phyloP scores from a whole-genome alignment of 345 rosid species.

The Salix udensis region DNA sequence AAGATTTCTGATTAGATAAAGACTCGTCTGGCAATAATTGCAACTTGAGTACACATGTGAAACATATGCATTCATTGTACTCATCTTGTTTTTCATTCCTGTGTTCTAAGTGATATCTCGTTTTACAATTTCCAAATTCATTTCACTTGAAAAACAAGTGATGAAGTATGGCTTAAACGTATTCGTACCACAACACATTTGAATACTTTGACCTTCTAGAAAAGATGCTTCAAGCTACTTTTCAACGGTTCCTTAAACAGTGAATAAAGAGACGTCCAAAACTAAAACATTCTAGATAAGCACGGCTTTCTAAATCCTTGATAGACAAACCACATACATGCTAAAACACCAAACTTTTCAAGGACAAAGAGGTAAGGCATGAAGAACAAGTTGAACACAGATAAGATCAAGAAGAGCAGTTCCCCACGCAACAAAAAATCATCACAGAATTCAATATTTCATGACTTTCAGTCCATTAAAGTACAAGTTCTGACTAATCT shows the following conservation, averaged over 20 bases:
- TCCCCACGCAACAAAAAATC: neutral
- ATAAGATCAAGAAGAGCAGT: neutral
- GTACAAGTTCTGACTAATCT: neutral
- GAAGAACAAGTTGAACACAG: neutral
- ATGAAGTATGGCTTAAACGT: neutral
- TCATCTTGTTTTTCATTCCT: neutral
- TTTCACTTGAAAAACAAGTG: neutral
- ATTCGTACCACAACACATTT: neutral
- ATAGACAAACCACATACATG: neutral
- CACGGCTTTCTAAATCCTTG: neutral
- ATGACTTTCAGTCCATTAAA: neutral
- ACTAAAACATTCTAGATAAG: neutral
- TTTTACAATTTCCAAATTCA: neutral
- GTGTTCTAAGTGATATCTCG: neutral
- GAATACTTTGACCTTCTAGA: neutral
- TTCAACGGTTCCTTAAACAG: neutral
- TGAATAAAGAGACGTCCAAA: too few relatives aligned
- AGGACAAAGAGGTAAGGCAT: too few relatives aligned
- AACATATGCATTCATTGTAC: neutral
- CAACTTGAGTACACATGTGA: neutral
- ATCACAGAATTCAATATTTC: neutral
- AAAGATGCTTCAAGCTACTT: neutral
- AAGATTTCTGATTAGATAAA: neutral
- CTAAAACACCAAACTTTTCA: neutral
- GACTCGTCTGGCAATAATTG: neutral